A percentile compares a stretch with the other conserved stretches of the same genome.
These are phyloP conservation scores for Xylariaceae sp. DNA, from an alignment of 2,329 filamentous ascomycete genomes.

Conservation along the genomic window DNA sequence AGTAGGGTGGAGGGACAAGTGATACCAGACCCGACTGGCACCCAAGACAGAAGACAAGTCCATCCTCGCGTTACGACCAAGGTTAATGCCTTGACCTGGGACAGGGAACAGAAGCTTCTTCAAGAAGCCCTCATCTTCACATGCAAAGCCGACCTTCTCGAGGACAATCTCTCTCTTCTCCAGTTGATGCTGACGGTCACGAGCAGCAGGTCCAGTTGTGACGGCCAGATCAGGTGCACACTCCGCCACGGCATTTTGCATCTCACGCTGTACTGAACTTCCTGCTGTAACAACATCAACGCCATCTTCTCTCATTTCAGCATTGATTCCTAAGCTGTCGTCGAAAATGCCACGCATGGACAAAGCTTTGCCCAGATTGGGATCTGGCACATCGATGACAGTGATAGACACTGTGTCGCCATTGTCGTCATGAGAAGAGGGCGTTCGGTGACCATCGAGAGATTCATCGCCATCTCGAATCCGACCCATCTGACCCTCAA, in stretches of 20 bases:
- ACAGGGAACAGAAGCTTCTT: constrained; percentile 78
- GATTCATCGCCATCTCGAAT: constrained; percentile 66
- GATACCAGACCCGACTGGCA: constrained; percentile 92
- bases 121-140: constrained; percentile 79
- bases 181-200: constrained; percentile 72
- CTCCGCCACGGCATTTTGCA: constrained; percentile 76
- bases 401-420: constrained; percentile 87
- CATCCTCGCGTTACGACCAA: constrained; percentile 75
- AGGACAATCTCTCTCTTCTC: constrained; percentile 81
- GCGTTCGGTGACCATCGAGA: constrained; percentile 62
- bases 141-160: constrained; percentile 81
- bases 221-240: constrained; percentile 78
- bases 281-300: constrained; percentile 71
- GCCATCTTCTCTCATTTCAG: constrained; percentile 96
- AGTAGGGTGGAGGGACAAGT: constrained; percentile 85
- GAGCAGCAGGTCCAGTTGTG: constrained; percentile 61
- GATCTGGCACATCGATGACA: constrained; percentile 79
- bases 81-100: constrained; percentile 71
- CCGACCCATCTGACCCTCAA: constrained; percentile 69
- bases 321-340: constrained; percentile 86
- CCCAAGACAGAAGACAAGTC: constrained; percentile 72
- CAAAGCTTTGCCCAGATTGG: constrained; percentile 80
- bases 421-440: constrained; percentile 66
- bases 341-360: constrained; percentile 90
- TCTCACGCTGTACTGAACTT: constrained; percentile 82